Base-by-base conservation (phyloP, 2,329 filamentous ascomycete species). In the Colletotrichum spaethianum region DNA sequence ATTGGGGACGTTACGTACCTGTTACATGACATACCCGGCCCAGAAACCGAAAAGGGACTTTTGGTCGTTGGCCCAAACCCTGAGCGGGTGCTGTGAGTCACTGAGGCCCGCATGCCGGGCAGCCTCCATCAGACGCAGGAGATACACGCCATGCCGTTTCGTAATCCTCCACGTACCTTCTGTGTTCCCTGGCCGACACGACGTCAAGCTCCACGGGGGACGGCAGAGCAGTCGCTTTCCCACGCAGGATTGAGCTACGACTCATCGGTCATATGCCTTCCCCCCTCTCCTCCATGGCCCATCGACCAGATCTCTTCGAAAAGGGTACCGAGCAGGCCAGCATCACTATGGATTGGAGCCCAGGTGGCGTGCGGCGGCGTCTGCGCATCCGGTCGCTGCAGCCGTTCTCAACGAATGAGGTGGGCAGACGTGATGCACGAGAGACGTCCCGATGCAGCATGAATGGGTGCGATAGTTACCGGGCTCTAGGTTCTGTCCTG, bases 111-210 rank as follows among this genome's bases (percentile, higher is more conserved):
- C 56, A 50, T 52, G 52, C 59, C 59, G 53, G 56, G 31, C 26
- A 56, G 44, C 36, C 26, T 57, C 57, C 28, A 42, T 44, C 46
- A 40, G 18, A 60, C 56, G 44, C 26, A 42, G 23, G 38, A 57
- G 57, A 18, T 33, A 63, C 60, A 60, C 59, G 69, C 69, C 65
- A 72, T 72, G 44, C 69, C 69, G 59, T 67, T 69, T 72, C 69
- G 69, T 69, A 68, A 72, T 63, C 69, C 28, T 46, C 65, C 65
- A 72, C 65, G 69, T 67, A 68, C 42, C 48, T 55, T 31, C 18
- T 31, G 8, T 14, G 12, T 56, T 16, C 16, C 33, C 56, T 62
- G 50, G 18, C 60, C 33, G 40, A 63, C 48, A 26, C 36, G 33
- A 50, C 33, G 33, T 50, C 40, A 56, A 63, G 40, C 60, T 60